Base-by-base conservation (phyloP, 768 basidiomycete species). In the Gloeostereum incarnatum region DNA sequence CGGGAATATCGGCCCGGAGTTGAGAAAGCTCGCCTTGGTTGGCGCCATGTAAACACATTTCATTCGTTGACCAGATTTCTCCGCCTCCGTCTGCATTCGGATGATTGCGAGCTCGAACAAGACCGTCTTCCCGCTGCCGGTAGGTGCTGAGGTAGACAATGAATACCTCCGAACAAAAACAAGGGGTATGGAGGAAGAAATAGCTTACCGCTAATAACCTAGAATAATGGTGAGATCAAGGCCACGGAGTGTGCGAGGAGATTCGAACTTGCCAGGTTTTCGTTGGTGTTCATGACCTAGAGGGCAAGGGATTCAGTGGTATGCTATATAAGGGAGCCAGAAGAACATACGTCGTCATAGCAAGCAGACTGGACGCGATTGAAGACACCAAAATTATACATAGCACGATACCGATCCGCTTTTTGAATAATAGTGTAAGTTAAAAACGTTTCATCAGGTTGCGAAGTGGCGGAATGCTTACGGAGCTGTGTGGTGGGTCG, bases 111-210 rank as follows among this genome's bases (percentile, higher is more conserved):
- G 63, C 53, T 99, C 96, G 48, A 98, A 99, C 20, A 98, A 60
- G 6, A 85, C 89, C 0, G 96, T 99, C 59, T 98, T 98, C 20
- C 96, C 96, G 36, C 89, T 88, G 20, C 93, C 91, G 10, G 96
- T 98, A 0, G 96, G 96, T 2, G 94, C 93, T 90, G 26, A 31
- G 11, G 35, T 30, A 5, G 35, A 35, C 35, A 18, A 31, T 31
- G 20, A 42, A 33, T 36, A 35, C 51, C 26, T 17, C 22, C 39
- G 20, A 13, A 5, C 1, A 25, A 16, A 11, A 10, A 20, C 33
- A 35, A 20, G 26, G 24, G 44, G 33, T 20, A 11, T 44, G 25
- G 20, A 6, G 44, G 29, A 30, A 32, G 24, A 37, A 41, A 45
- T 31, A 47, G 5, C 50, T 21, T 56, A 85, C 79, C 83, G 49